Percentiles rank a stretch among this genome's conserved stretches.
phyloP scores from a whole-genome alignment of 805 yeast genomes.

The Kuraishia cidri region DNA sequence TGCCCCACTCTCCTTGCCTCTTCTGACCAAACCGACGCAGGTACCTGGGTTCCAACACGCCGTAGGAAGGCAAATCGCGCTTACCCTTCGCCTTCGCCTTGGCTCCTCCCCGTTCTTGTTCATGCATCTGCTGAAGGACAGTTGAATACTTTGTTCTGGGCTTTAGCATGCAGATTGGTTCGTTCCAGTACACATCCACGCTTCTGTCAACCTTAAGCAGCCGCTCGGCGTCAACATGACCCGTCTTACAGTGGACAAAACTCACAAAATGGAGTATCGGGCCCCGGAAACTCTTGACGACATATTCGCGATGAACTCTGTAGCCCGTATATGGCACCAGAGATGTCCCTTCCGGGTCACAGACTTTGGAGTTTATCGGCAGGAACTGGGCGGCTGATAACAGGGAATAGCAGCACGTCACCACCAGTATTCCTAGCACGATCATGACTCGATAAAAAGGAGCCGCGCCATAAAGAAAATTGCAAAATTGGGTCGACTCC shows the following conservation, averaged over 20 bases:
- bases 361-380: conserved; percentile 11
- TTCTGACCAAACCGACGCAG: no score
- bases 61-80: neutral
- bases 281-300: conserved; percentile 25
- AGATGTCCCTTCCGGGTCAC: conserved; percentile 21
- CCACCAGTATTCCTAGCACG: no score
- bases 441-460: no score
- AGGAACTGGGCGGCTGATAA: neutral
- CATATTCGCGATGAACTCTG: conserved; percentile 39
- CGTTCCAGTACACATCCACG: conserved; percentile 39
- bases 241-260: conserved; percentile 42
- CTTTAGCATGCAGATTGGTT: conserved; percentile 33
- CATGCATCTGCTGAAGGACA: no score
- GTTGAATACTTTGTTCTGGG: conserved; percentile 12
- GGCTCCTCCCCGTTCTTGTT: no score
- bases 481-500: no score
- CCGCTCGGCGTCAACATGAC: conserved; percentile 34
- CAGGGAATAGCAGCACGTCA: neutral
- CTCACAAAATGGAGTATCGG: conserved; percentile 33
- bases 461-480: no score
- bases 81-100: neutral
- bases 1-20: no score
- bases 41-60: no score
- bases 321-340: conserved; percentile 43
- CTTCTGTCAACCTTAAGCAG: conserved; percentile 20